Evolutionary conservation across 1,284 basidiomycete species (phyloP).

Genomic region (Naganishia sp.): DNA sequence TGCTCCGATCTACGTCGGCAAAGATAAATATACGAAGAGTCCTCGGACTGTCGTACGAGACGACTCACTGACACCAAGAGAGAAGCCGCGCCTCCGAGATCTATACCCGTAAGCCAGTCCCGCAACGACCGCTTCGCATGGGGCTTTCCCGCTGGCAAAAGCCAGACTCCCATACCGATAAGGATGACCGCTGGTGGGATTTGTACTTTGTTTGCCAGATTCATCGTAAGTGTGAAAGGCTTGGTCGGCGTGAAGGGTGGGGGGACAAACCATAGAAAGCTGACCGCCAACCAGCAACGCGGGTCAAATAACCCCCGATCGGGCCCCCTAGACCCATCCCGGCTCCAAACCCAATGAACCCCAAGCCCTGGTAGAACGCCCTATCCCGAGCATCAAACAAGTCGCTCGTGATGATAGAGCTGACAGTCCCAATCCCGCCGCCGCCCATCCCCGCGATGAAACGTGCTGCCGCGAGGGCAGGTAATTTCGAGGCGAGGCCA

Average conservation of each 20-base stretch:
- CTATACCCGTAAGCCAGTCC: slow-evolving; percentile 35
- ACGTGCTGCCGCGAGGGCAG: slow-evolving; percentile 34
- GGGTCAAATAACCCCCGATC: slow-evolving; percentile 51
- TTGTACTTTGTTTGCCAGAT: slow-evolving; percentile 32
- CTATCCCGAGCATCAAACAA: slow-evolving; percentile 49
- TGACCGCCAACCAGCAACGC: slow-evolving; percentile 52
- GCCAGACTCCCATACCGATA: slow-evolving; percentile 28
- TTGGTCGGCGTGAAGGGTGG: neutral
- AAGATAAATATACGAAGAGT: neutral
- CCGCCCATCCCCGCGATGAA: slow-evolving; percentile 44
- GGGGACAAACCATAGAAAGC: slow-evolving; percentile 45
- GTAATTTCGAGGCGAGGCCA: slow-evolving; percentile 35
- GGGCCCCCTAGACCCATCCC: slow-evolving; percentile 52
- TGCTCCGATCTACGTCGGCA: slow-evolving; percentile 33
- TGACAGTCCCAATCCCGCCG: slow-evolving; percentile 43
- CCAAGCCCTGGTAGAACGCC: slow-evolving; percentile 50
- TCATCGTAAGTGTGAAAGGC: too few species aligned
- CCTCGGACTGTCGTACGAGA: neutral
- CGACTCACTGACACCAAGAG: slow-evolving; percentile 37
- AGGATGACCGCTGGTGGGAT: slow-evolving; percentile 34
- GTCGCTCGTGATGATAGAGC: slow-evolving; percentile 49
- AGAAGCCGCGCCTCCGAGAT: slow-evolving; percentile 38
- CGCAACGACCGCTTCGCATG: neutral
- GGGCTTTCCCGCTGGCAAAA: slow-evolving; percentile 1
- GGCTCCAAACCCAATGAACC: slow-evolving; percentile 44